Conservation (phyloP, 2,329 filamentous ascomycete genomes). For the Trichophyton mentagrophytes region DNA sequence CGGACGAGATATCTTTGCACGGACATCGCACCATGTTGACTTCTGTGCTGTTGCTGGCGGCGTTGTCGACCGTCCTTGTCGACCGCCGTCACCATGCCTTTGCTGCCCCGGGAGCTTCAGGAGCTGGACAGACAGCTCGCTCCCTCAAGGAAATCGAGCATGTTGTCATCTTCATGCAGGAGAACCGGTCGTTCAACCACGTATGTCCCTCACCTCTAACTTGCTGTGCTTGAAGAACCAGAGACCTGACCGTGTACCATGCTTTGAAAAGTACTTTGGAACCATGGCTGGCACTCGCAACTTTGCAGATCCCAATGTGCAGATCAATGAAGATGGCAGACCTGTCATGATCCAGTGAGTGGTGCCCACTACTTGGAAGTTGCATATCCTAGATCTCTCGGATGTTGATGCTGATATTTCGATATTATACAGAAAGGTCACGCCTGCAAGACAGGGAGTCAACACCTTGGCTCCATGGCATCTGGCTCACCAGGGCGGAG, state of each 20-base stretch:
- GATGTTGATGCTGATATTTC: background rate
- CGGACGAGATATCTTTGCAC: no score
- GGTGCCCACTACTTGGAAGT: background rate
- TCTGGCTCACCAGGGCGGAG: conserved; percentile 42
- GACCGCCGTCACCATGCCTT: conserved; percentile 6
- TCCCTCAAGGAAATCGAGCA: conserved; percentile 42
- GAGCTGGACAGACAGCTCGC: conserved; percentile 19
- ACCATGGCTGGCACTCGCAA: conserved; percentile 45
- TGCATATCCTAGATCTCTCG: background rate
- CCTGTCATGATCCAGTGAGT: conserved; percentile 39
- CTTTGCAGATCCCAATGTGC: conserved; percentile 45
- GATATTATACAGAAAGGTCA: conserved; percentile 23
- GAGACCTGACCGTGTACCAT: background rate
- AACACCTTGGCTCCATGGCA: conserved; percentile 42
- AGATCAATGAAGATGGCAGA: conserved; percentile 35
- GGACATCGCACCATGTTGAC: background rate
- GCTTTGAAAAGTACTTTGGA: conserved; percentile 34
- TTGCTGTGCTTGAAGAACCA: background rate
- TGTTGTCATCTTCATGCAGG: conserved; percentile 48
- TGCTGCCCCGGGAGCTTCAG: background rate
- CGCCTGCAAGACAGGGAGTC: conserved; percentile 30
- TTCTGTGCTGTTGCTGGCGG: background rate
- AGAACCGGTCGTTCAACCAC: conserved; percentile 32
- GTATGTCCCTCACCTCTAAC: conserved; percentile 15
- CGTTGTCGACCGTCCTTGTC: conserved; percentile 3